Conservation (phyloP, 1,284 basidiomycete genomes). For the Ustilago sp. region DNA sequence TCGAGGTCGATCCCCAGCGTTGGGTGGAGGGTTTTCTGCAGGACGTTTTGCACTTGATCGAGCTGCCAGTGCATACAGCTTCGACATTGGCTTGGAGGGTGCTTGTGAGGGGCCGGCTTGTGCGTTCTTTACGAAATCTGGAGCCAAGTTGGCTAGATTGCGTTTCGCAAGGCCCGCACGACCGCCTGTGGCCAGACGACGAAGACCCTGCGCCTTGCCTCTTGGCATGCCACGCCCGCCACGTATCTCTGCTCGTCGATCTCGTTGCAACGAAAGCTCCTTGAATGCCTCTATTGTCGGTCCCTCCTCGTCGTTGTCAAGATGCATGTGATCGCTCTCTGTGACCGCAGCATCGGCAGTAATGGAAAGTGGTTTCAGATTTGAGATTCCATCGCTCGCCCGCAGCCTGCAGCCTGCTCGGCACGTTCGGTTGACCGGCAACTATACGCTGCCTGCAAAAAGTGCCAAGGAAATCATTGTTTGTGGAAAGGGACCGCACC, state of each 20-base stretch:
- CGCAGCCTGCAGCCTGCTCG: conserved; percentile 16
- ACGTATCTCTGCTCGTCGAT: conserved; percentile 34
- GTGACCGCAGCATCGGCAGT: conserved; percentile 11
- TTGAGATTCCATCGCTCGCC: conserved; percentile 5
- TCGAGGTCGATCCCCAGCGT: conserved; percentile 16
- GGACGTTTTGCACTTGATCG: conserved; percentile 46
- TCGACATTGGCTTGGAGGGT: conserved; percentile 37
- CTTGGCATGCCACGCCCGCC: conserved; percentile 31
- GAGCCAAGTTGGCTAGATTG: conserved; percentile 46
- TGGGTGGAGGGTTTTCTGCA: conserved; percentile 24
- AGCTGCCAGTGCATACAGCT: conserved; percentile 45
- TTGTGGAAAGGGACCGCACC: conserved; percentile 27
- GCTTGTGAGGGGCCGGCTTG: conserved; percentile 8
- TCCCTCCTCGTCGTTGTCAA: conserved; percentile 20
- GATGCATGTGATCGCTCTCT: conserved; percentile 32
- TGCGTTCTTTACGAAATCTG: conserved; percentile 26
- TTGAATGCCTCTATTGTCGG: conserved; percentile 76
- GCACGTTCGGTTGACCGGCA: conserved; percentile 17
- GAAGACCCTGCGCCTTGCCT: conserved; percentile 41
- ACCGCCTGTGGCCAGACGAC: conserved; percentile 45
- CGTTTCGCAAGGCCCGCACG: conserved; percentile 52
- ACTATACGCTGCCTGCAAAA: conserved; percentile 17
- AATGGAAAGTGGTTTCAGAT: conserved; percentile 25
- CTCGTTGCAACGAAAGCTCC: conserved; percentile 37
- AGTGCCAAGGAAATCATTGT: conserved; percentile 13